Conservation (phyloP, 176 grass and related monocot genomes). For the Canna indica region DNA sequence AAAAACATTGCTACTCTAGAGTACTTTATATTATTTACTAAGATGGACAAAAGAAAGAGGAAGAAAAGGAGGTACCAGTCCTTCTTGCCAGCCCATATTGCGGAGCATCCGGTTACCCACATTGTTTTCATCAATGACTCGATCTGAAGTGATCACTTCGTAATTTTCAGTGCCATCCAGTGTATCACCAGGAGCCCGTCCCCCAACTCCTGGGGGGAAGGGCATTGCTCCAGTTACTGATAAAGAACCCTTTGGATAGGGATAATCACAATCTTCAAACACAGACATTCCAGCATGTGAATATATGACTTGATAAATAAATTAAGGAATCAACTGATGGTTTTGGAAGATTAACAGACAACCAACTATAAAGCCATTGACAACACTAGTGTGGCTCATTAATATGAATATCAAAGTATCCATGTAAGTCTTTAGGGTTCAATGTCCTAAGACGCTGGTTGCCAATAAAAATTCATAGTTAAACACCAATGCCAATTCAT, state of each 20-base stretch:
- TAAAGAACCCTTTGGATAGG: slow-evolving; percentile 59
- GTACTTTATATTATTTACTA: not conserved
- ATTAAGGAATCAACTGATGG: slow-evolving; percentile 24
- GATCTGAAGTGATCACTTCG: slow-evolving; percentile 79
- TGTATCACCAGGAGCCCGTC: slow-evolving; percentile 57
- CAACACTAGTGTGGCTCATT: too few relatives aligned
- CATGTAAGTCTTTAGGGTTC: not conserved
- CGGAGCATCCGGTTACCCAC: slow-evolving; percentile 93
- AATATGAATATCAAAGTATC: not conserved
- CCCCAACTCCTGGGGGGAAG: slow-evolving; percentile 93
- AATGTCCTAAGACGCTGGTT: not conserved
- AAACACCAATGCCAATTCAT: not conserved
- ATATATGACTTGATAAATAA: slow-evolving; percentile 32
- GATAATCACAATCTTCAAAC: slow-evolving; percentile 69
- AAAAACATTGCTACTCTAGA: not conserved
- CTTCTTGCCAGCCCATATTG: slow-evolving; percentile 87
- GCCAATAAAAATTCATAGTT: not conserved
- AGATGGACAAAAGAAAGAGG: slow-evolving; percentile 7
- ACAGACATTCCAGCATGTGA: slow-evolving; percentile 73
- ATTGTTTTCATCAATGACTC: slow-evolving; percentile 83
- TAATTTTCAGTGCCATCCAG: slow-evolving; percentile 51
- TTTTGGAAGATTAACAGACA: slow-evolving; percentile 16
- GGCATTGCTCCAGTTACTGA: slow-evolving; percentile 81
- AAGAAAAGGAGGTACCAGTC: slow-evolving; percentile 40
- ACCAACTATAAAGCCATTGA: not conserved